Evolutionary conservation across 2,329 filamentous ascomycete species (phyloP), one percentile per base, ranked within the genome.

Genomic region (Calonectria montana): DNA sequence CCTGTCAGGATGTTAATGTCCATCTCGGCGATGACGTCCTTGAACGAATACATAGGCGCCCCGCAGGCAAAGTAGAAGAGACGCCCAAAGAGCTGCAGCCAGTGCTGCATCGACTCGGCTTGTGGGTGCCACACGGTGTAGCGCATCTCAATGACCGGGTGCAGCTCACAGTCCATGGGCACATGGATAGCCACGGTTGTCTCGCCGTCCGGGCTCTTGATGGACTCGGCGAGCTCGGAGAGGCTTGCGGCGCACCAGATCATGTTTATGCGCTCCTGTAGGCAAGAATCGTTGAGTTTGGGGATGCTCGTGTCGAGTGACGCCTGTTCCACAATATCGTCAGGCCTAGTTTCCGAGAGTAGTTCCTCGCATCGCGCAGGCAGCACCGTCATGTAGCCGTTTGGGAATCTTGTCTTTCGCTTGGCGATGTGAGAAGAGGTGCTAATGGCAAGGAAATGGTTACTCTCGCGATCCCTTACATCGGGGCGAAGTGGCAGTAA

Each of bases 51-150:
- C 7, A 59, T 13, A 21, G 50, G 25, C 16, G 70, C 65, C 27
- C 63, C 68, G 18, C 61, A 29, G 4, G 68, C 45, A 12, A 68
- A 75, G 68, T 65, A 72, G 47, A 70, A 69, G 10, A 74, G 55
- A 10, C 71, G 68, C 8, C 71, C 71, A 9, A 76, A 35, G 15
- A 75, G 55, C 21, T 65, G 73, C 39, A 76, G 41, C 74, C 73
- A 76, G 63, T 72, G 61, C 37, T 59, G 65, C 71, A 74, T 73
- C 15, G 27, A 31, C 16, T 75, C 73, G 4, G 43, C 43, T 27
- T 71, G 67, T 1, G 74, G 74, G 43, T 76, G 73, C 73, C 73
- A 76, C 13, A 71, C 25, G 1, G 23, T 57, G 39, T 75, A 76
- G 3, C 72, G 71, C 41, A 76, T 69, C 37, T 68, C 50, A 4